A percentile compares a stretch with the other conserved stretches of the same genome.
These are phyloP conservation scores for Pistacia atlantica DNA, from an alignment of 345 rosid genomes.

Conservation along the genomic window DNA sequence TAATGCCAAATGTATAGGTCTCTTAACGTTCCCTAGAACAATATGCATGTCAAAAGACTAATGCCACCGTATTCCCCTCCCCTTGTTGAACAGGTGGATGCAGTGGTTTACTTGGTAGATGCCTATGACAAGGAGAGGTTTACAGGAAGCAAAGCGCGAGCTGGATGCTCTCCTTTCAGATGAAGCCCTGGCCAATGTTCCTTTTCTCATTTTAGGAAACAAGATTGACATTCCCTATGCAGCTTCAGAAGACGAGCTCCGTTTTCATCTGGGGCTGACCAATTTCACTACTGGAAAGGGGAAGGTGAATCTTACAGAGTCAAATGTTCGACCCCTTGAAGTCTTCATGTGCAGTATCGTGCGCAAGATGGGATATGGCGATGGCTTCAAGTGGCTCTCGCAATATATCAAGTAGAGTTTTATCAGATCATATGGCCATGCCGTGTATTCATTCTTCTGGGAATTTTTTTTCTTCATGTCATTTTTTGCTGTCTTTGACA, in stretches of 20 bases:
- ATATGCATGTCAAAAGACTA: neutral
- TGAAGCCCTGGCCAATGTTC: slow-evolving; percentile 51
- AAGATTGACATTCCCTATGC: slow-evolving; percentile 63
- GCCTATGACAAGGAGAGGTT: slow-evolving; percentile 66
- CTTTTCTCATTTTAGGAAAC: slow-evolving; percentile 62
- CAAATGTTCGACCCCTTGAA: slow-evolving; percentile 50
- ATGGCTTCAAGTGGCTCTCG: slow-evolving; percentile 71
- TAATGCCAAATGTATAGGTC: neutral
- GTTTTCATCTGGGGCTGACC: slow-evolving; percentile 50
- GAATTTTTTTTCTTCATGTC: slow-evolving; percentile 15
- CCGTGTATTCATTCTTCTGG: slow-evolving; percentile 14
- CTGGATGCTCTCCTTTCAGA: slow-evolving; percentile 60
- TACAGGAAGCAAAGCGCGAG: slow-evolving; percentile 59
- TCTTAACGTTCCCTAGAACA: neutral
- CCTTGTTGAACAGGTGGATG: slow-evolving; percentile 42
- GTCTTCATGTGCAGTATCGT: slow-evolving; percentile 70
- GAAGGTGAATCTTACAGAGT: slow-evolving; percentile 43
- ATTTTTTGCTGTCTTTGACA: slow-evolving; percentile 18
- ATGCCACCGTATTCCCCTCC: neutral
- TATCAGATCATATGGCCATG: neutral
- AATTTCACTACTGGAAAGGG: slow-evolving; percentile 64
- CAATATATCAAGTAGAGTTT: slow-evolving; percentile 59
- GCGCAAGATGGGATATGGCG: slow-evolving; percentile 68
- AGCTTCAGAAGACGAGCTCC: slow-evolving; percentile 57
- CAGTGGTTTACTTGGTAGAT: slow-evolving; percentile 64